Evolutionary conservation across 2,329 filamentous ascomycete genomes (phyloP), one percentile per base, ranked within the genome.

Genomic region (Aspergillus intermedius): DNA sequence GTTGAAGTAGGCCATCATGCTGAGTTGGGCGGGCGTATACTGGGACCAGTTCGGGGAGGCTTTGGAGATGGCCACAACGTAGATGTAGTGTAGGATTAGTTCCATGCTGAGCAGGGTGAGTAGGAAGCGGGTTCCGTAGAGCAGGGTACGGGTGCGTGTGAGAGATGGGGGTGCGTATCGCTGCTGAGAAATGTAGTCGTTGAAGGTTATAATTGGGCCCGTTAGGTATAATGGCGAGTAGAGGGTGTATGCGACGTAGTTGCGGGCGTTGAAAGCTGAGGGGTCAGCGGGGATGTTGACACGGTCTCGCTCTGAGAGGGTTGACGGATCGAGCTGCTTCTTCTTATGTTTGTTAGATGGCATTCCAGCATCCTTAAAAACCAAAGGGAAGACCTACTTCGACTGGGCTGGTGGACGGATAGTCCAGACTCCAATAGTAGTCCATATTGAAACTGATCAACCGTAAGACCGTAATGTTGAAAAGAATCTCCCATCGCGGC

Each of bases 391-490:
- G 3, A 71, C 81, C 66, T 81, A 97, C 93, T 84, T 97, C 91
- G 39, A 95, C 68, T 7, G 86, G 78, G 60, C 82, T 91, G 23
- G 79, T 72, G 21, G 75, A 74, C 35, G 78, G 73, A 50, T 81
- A 77, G 54, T 87, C 82, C 2, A 87, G 68, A 60, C 88, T 93
- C 91, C 93, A 98, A 67, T 95, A 91, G 66, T 95, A 91, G 70
- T 98, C 93, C 64, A 98, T 70, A 67, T 97, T 97, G 78, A 95
- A 98, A 66, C 91, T 96, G 60, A 98, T 90, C 43, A 97, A 76
- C 4, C 93, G 84, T 48, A 98, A 74, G 22, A 97, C 85, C 3
- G 91, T 96, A 53, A 98, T 82, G 63, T 98, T 98, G 77, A 98
- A 98, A 4, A 96, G 78, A n/a, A 98, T 84, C 66, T 97, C 89